A percentile compares a stretch with the other conserved stretches of the same genome.
Conservation (phyloP, 805 yeast genomes). For the Ogataea methanolica region DNA sequence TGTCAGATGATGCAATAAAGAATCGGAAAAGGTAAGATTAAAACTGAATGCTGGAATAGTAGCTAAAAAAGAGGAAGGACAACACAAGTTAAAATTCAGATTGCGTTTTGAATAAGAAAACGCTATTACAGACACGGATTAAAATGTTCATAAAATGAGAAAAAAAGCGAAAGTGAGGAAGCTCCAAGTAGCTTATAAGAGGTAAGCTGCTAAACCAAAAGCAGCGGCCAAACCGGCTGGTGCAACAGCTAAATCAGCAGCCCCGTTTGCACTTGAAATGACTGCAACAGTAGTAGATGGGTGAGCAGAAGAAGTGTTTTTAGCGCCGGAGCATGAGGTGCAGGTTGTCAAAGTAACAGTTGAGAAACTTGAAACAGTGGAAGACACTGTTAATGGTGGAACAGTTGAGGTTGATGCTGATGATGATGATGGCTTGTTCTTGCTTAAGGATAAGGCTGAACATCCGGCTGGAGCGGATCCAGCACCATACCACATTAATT, state of each 20-base stretch:
- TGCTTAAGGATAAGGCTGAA: constrained; percentile 5
- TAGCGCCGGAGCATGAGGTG: not conserved
- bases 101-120: no score
- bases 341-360: not conserved
- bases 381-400: constrained; percentile 2
- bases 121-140: no score
- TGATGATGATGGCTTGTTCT: constrained; percentile 5
- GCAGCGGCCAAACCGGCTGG: constrained; percentile 12
- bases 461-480: constrained; percentile 16
- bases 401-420: constrained; percentile 5
- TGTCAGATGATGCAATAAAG: no score
- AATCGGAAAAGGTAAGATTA: no score
- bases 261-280: constrained; percentile 7
- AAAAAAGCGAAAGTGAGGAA: no score
- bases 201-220: constrained; percentile 9
- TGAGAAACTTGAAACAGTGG: constrained; percentile 1
- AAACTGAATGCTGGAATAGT: no score
- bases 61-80: no score
- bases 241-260: constrained; percentile 1
- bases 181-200: not conserved
- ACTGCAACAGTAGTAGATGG: not conserved
- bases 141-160: no score
- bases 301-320: not conserved
- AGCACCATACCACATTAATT: constrained; percentile 23
- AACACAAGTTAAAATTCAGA: no score